Conservation (phyloP, 1,284 basidiomycete species). For the Naganishia sp. region DNA sequence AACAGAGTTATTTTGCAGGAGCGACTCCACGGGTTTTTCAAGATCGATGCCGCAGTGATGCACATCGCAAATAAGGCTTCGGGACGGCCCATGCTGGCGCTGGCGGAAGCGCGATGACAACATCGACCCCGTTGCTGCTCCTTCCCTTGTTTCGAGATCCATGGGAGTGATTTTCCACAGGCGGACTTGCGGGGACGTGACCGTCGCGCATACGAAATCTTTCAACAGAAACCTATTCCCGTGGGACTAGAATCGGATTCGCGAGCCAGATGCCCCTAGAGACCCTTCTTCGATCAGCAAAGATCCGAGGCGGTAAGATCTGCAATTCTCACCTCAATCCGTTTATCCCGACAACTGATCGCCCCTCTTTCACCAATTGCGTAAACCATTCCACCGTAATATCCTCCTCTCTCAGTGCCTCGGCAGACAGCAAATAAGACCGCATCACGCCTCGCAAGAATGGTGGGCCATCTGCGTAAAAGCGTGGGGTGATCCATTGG, state of each 20-base stretch:
- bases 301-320: background rate
- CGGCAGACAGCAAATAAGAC: constrained; percentile 1
- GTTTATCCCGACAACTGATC: constrained; percentile 18
- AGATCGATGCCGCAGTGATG: too few species aligned
- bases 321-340: constrained; percentile 6
- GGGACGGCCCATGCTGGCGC: too few species aligned
- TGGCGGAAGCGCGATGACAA: too few species aligned
- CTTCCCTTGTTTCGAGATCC: too few species aligned
- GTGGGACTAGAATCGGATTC: background rate
- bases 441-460: constrained; percentile 22
- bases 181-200: background rate
- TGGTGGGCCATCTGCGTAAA: background rate
- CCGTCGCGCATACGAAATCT: background rate
- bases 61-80: too few species aligned
- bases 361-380: constrained; percentile 1
- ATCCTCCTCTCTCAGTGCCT: constrained; percentile 2
- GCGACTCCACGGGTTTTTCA: too few species aligned
- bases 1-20: too few species aligned
- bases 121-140: too few species aligned
- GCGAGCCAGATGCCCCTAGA: constrained; percentile 20
- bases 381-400: constrained; percentile 9
- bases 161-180: too few species aligned
- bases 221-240: background rate
- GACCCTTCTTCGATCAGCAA: background rate
- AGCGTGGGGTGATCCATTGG: constrained; percentile 19